Base-by-base conservation (phyloP, 768 basidiomycete species). In the Naematelia encephala region DNA sequence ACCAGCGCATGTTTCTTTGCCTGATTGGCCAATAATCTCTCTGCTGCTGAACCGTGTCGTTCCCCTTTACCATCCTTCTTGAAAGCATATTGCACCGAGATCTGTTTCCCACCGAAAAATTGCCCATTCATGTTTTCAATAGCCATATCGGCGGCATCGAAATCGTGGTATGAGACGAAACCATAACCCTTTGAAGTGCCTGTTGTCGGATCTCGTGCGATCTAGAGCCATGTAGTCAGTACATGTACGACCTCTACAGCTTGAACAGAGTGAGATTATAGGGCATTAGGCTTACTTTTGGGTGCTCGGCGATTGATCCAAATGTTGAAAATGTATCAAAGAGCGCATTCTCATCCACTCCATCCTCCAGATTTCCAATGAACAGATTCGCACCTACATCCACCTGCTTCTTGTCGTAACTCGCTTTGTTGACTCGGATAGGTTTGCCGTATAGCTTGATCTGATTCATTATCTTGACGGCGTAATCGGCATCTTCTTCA, bases 391-490 rank as follows among this genome's bases (percentile, higher is more conserved):
- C 96, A 26, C 94, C 94, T 46, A 98, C 91, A 71, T 99, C 96
- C 29, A 98, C 82, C 79, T 96, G 92, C 75, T 96, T 96, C 80
- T 96, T 91, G 79, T 97, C 94, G 60, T 92, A 96, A 13, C 91
- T 94, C 5, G 94, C 94, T 87, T 97, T 99, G 83, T 97, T 98
- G 64, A 99, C 94, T 66, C 96, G 84, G 59, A 99, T 96, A 28
- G 96, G 96, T 76, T 98, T 98, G 23, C 96, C 96, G 85, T 89
- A 99, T 54, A 99, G 79, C 79, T 99, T 99, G 76, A 99, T 98
- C 82, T 97, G 94, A 77, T 99, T 99, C 94, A 98, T 97, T 69
- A 98, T 97, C 83, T 97, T 96, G 84, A 94, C 97, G 58, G 92
- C 94, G 78, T 99, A 99, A 79, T 99, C 96, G 62, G 96, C 92